A percentile compares a stretch with the other conserved stretches of the same genome.
Conservation (phyloP, 2,329 filamentous ascomycete genomes). For the Penicillium sp. region DNA sequence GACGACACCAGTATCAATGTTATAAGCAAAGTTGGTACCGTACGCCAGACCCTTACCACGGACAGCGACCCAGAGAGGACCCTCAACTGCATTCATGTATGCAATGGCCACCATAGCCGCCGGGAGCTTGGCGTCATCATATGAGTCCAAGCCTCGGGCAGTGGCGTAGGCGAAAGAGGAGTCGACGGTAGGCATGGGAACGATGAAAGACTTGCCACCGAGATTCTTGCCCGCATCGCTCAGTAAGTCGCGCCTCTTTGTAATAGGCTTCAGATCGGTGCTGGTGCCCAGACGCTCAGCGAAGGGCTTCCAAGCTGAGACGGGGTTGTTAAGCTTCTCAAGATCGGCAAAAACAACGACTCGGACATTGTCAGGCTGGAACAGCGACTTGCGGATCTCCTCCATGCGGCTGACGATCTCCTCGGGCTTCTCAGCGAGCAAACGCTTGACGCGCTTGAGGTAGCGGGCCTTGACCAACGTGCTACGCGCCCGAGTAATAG, state of each 20-base stretch:
- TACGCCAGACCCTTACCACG: conserved; percentile 93
- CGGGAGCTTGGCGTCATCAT: conserved; percentile 73
- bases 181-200: conserved; percentile 90
- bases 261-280: conserved; percentile 65
- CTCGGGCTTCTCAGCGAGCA: conserved; percentile 73
- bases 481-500: conserved; percentile 71
- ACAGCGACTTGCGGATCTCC: conserved; percentile 69
- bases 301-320: conserved; percentile 73
- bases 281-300: conserved; percentile 51
- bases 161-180: conserved; percentile 83
- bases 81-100: conserved; percentile 90
- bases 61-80: conserved; percentile 89
- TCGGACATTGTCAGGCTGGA: conserved; percentile 81
- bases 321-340: conserved; percentile 68
- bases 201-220: conserved; percentile 71
- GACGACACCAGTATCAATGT: conserved; percentile 74
- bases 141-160: conserved; percentile 70
- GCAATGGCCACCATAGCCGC: conserved; percentile 83
- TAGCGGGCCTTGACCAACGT: conserved; percentile 86
- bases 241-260: conserved; percentile 67
- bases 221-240: conserved; percentile 71
- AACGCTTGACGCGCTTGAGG: conserved; percentile 77
- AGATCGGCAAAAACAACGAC: conserved; percentile 81
- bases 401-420: conserved; percentile 75
- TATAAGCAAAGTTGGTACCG: conserved; percentile 74